Percentiles rank a stretch among this genome's conserved stretches.
Conservation (phyloP, 2,329 filamentous ascomycete genomes). For the Talaromyces sp. region DNA sequence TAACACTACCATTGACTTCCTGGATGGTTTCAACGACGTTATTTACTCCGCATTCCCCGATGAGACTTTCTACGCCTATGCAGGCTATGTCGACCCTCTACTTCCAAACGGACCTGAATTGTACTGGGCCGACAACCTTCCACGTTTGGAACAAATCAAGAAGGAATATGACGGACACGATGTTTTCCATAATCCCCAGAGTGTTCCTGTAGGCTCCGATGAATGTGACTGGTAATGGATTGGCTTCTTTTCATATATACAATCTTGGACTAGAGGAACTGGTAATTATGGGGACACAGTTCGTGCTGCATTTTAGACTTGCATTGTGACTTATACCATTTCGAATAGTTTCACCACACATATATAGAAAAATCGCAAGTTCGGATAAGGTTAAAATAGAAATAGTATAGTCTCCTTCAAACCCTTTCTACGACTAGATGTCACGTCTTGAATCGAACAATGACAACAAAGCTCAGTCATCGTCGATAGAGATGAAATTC, state of each 20-base stretch:
- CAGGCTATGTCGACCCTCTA: conserved; percentile 61
- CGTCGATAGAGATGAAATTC: background rate
- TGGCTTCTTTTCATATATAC: background rate
- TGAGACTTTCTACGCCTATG: conserved; percentile 53
- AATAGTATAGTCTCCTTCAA: background rate
- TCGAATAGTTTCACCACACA: background rate
- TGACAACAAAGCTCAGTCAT: background rate
- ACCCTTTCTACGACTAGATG: background rate
- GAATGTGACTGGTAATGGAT: background rate
- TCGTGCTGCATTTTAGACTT: background rate
- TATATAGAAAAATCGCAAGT: background rate
- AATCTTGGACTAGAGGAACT: background rate
- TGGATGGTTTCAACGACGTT: conserved; percentile 52
- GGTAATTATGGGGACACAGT: background rate
- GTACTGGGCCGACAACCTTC: conserved; percentile 58
- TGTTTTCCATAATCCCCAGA: conserved; percentile 61
- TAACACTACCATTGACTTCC: conserved; percentile 49
- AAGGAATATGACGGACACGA: conserved; percentile 53
- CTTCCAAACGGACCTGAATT: conserved; percentile 48
- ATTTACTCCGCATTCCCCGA: conserved; percentile 33
- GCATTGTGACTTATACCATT: background rate
- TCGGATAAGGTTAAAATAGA: background rate
- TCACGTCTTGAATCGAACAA: background rate
- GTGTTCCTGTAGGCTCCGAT: conserved; percentile 24
- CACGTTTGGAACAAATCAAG: conserved; percentile 52